Evolutionary conservation across 345 rosid species (phyloP).

Genomic region (Dovyalis caffra): DNA sequence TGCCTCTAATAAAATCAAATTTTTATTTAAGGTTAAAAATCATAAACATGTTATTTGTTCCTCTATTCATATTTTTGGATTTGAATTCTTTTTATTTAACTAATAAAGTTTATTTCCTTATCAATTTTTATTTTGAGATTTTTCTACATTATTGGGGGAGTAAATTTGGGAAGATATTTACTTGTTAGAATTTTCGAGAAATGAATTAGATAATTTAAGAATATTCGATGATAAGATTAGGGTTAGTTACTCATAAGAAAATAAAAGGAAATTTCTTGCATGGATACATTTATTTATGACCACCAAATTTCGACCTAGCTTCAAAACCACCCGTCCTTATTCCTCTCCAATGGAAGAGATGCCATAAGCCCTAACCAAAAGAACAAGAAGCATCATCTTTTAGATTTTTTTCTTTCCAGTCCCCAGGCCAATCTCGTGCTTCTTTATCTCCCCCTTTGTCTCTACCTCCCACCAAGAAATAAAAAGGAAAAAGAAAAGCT

Average conservation of each 20-base stretch:
- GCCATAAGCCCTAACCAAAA: background rate
- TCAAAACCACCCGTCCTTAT: slow-evolving; percentile 38
- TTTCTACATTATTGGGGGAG: too few species aligned
- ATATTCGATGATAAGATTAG: too few species aligned
- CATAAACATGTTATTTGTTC: too few species aligned
- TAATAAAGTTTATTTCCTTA: too few species aligned
- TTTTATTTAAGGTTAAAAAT: too few species aligned
- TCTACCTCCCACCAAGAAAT: background rate
- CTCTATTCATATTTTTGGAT: too few species aligned
- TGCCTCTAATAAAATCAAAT: too few species aligned
- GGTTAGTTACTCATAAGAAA: background rate
- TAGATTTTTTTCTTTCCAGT: slow-evolving; percentile 40
- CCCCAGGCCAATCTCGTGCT: slow-evolving; percentile 29
- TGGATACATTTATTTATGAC: slow-evolving; percentile 9
- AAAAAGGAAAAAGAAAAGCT: background rate
- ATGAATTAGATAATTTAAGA: background rate
- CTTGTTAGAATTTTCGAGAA: background rate
- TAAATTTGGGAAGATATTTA: too few species aligned
- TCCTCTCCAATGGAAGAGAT: slow-evolving; percentile 32
- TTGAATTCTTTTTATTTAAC: too few species aligned
- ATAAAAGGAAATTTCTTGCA: background rate
- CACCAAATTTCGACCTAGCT: slow-evolving; percentile 33
- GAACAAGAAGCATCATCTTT: slow-evolving; percentile 17
- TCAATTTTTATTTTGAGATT: too few species aligned
- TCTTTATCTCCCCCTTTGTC: slow-evolving; percentile 10